Evolutionary conservation across 441 rosid species (phyloP), one percentile per base, ranked within the genome.

Genomic region (Mallotus repandus): DNA sequence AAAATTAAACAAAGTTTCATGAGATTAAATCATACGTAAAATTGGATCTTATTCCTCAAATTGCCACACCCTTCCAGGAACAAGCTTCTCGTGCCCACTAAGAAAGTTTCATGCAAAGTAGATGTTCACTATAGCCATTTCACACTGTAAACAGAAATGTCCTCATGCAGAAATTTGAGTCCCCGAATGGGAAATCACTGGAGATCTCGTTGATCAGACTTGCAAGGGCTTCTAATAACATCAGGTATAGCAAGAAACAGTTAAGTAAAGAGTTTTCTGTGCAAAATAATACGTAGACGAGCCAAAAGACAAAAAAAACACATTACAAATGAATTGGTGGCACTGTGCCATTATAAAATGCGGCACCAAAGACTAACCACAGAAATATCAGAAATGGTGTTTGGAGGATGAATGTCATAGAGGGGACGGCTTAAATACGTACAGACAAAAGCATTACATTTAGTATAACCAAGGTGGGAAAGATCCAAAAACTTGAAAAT

Each of bases 401-500:
- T 63, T 45, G 19, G 22, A n/a, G 9, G 22, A 45, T 45, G 45
- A 8, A 63, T 3, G 29, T 9, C 43, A 45, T 12, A 10, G 25
- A 15, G 16, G 41, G 63, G 63, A 13, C 11, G 9, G n/a, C 41
- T 41, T 59, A 0, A 25, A 61, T 19, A 15, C 19, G 46, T 0
- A 61, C 4, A 32, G 10, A 15, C n/a, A 15, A 15, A 61, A 61
- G 41, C 65, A 35, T 61, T 6, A 18, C 35, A 16, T 61, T 61
- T 3, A 2, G 19, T 15, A 32, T 13, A 14, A 19, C 14, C 21
- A 55, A 10, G 9, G 8, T 7, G 16, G 50, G 53, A 32, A 18
- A 52, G 32, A 46, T 49, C 45, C 21, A 68, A 76, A 68, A 78
- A 29, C 68, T 58, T 68, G 53, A 70, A 56, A 55, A 41, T 67